Percentiles rank a stretch among this genome's conserved stretches.
Evolutionary conservation across 176 grass and related monocot species (phyloP).

Genomic region (Metroxylon sagu): DNA sequence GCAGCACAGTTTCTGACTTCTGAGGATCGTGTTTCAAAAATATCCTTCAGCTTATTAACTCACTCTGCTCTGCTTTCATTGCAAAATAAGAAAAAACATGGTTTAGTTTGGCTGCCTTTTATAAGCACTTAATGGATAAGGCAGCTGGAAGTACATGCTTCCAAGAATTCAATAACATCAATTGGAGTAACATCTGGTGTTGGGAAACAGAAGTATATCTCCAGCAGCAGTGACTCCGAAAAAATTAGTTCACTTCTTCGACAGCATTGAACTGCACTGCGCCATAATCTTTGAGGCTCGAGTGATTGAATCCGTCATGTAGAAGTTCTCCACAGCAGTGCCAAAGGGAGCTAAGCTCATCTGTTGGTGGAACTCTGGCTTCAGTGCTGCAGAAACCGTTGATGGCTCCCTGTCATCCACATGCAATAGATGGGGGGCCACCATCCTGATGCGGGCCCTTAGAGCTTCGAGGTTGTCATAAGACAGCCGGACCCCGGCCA

Average conservation of each 20-base stretch:
- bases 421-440: slow-evolving; percentile 65
- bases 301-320: slow-evolving; percentile 90
- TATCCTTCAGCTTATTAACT: slow-evolving; percentile 30
- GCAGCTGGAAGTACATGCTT: slow-evolving; percentile 33
- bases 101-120: slow-evolving; percentile 44
- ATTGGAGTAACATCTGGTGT: slow-evolving; percentile 4
- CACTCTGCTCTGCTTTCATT: slow-evolving; percentile 35
- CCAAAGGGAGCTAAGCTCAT: slow-evolving; percentile 53
- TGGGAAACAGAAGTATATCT: slow-evolving; percentile 16
- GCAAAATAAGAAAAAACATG: slow-evolving; percentile 22
- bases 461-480: slow-evolving; percentile 50
- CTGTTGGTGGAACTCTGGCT: slow-evolving; percentile 48
- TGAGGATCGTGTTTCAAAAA: not conserved
- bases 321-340: slow-evolving; percentile 71
- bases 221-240: not conserved
- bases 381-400: slow-evolving; percentile 51
- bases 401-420: slow-evolving; percentile 73
- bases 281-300: slow-evolving; percentile 98
- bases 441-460: slow-evolving; percentile 48
- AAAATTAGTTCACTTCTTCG: slow-evolving; percentile 51
- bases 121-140: slow-evolving; percentile 16
- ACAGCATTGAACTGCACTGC: slow-evolving; percentile 71
- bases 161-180: slow-evolving; percentile 8
- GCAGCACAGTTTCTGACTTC: not conserved
- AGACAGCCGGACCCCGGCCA: slow-evolving; percentile 48